Base-by-base conservation (phyloP, 148 eudicot genomes). In the Amaranthus hypochondriacus region DNA sequence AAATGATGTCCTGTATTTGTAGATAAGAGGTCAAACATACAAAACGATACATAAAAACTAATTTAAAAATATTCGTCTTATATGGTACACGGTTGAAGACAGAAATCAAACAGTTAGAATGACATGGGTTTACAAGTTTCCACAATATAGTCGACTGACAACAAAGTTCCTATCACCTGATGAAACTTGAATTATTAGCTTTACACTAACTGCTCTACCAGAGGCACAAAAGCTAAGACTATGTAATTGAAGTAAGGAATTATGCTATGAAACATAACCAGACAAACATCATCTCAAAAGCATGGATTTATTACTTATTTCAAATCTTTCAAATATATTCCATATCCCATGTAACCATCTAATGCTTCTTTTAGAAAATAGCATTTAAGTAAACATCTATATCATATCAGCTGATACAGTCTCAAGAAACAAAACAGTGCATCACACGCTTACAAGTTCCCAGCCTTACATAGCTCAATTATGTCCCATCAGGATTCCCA, bases 1-100 rank as follows among this genome's bases (percentile, higher is more conserved):
- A 78, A 77, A 96, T 96, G 48, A 96, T 89, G 77, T 96, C 99
- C 96, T 96, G 89, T 53, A 77, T 81, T 66, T 12, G 65, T 48
- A 48, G 58, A 62, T 43, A 76, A 56, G 21, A 61, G 55, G 53
- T 73, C 53, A 71, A 9, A 63, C 50, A 42, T 56, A 70, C 63
- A 70, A 68, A 9, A 65, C 56, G 59, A 48, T 11, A 58, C 18
- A 51, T 14, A 13, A 68, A 43, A 13, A 67, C 68, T 14, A 8
- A 13, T 15, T 50, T 44, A 12, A 51, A 53, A 3, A 58, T 11
- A 60, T 42, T 6, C 48, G 50, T 10, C 46, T 68, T 39, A 68
- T 5, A 58, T 58, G 62, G 21, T 50, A 73, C 55, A 12, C 68
- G 7, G 21, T 57, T 51, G 54, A 64, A 69, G 0, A 54, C 43